Conservation (phyloP, 345 rosid species). For the Eucalyptus sp. region DNA sequence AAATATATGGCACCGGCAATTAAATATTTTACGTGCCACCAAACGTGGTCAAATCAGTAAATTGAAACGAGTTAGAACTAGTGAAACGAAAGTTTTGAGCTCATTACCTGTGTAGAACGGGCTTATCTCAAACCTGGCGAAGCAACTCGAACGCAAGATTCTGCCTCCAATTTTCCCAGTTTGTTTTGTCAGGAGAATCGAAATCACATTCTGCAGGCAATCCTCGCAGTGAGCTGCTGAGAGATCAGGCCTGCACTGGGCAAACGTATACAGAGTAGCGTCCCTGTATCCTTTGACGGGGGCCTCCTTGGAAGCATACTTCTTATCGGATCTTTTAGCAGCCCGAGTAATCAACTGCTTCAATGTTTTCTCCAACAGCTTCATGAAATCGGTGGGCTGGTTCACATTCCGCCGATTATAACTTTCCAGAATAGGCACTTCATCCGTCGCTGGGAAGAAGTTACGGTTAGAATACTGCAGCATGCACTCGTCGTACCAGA, state of each 20-base stretch:
- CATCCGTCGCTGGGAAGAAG: conserved; percentile 3
- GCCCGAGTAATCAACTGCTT: background rate
- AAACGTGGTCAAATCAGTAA: background rate
- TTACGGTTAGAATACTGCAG: conserved; percentile 18
- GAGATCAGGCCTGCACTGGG: conserved; percentile 14
- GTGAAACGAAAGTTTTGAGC: background rate
- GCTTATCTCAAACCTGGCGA: conserved; percentile 10
- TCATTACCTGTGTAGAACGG: background rate
- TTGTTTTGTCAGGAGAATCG: background rate
- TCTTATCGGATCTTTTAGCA: background rate
- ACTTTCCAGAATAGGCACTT: background rate
- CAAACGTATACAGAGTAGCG: background rate
- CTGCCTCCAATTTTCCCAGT: background rate
- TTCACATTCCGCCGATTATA: conserved; percentile 1
- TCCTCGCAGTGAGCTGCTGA: background rate
- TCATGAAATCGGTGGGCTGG: background rate
- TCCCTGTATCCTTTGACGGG: background rate
- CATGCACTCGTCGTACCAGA: conserved; percentile 35
- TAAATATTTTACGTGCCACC: background rate
- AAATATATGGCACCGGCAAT: background rate
- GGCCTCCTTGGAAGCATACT: background rate
- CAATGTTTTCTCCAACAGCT: background rate
- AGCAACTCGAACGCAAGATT: conserved; percentile 15
- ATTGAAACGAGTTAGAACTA: background rate
- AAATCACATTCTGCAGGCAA: conserved; percentile 1